These are phyloP conservation scores for Heteromeles arbutifolia DNA, from an alignment of 306 rosid species.

Conservation along the genomic window DNA sequence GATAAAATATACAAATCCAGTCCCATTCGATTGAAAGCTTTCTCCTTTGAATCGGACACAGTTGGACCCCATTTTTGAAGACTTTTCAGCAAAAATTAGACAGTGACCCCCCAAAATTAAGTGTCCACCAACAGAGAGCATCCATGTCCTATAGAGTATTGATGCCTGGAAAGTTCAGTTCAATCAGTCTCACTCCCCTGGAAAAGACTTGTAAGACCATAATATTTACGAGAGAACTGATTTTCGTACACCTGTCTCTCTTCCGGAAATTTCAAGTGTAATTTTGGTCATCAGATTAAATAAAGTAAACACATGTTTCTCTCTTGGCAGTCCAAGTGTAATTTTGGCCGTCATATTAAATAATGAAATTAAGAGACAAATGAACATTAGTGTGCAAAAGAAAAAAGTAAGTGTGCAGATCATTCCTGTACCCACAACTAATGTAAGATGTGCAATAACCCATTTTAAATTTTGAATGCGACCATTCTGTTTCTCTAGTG, in stretches of 20 bases:
- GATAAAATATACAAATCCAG: neutral
- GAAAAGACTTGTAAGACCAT: neutral
- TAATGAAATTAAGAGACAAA: too few relatives aligned
- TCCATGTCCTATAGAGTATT: neutral
- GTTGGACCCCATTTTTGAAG: neutral
- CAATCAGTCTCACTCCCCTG: neutral
- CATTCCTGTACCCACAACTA: neutral
- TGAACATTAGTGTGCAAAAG: neutral
- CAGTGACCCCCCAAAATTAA: neutral
- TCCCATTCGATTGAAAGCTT: neutral
- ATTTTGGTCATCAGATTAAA: too few relatives aligned
- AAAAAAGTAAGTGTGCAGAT: neutral
- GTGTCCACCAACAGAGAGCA: neutral
- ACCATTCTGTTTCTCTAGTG: neutral
- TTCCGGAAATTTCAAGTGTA: rapidly evolving
- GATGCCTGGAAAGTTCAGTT: neutral
- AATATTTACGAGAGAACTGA: neutral
- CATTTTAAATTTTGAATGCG: neutral
- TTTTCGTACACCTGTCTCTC: neutral
- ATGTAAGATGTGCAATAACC: neutral
- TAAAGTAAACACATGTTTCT: neutral
- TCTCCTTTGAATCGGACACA: neutral
- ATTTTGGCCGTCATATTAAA: too few relatives aligned
- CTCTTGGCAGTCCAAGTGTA: too few relatives aligned
- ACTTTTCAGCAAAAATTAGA: neutral